These are phyloP conservation scores for Talaromyces pinophilus DNA, from an alignment of 2,329 filamentous ascomycete genomes.

Conservation along the genomic window DNA sequence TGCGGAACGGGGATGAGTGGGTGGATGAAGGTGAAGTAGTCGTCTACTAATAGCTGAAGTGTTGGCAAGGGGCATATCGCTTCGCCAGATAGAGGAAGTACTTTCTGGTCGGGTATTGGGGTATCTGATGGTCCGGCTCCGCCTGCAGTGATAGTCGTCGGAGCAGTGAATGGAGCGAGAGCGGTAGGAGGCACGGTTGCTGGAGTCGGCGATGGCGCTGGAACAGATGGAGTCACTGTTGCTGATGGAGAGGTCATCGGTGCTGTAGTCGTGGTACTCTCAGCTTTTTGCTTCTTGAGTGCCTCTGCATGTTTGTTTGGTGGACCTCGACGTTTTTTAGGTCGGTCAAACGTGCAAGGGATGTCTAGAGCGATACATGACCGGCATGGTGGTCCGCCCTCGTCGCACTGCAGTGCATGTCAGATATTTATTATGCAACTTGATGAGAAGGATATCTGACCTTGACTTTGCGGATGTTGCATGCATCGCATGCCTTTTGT, in stretches of 20 bases:
- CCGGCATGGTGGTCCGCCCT: constrained; percentile 65
- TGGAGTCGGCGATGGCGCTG: background rate
- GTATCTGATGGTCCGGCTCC: background rate
- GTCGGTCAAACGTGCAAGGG: constrained; percentile 66
- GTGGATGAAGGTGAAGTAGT: constrained; percentile 53
- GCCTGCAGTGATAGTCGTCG: background rate
- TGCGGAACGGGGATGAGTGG: constrained; percentile 50
- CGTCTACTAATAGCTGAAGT: constrained; percentile 46
- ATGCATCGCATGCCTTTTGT: constrained; percentile 56
- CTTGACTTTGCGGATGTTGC: constrained; percentile 57
- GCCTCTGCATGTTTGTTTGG: constrained; percentile 68
- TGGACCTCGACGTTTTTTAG: constrained; percentile 64
- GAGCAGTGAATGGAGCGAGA: background rate
- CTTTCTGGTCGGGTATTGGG: background rate
- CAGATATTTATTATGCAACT: background rate
- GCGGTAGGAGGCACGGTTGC: background rate
- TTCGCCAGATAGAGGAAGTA: constrained; percentile 52
- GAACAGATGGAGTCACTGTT: background rate
- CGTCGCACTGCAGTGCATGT: constrained; percentile 57
- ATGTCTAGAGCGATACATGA: constrained; percentile 67
- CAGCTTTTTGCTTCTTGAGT: constrained; percentile 61
- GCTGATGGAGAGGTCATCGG: background rate
- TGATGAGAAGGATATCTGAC: constrained; percentile 34
- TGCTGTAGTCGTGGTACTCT: constrained; percentile 24
- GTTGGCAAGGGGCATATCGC: constrained; percentile 48